Evolutionary conservation across 306 rosid genomes (phyloP), one percentile per base, ranked within the genome.

Genomic region (Gleditsia sinensis): DNA sequence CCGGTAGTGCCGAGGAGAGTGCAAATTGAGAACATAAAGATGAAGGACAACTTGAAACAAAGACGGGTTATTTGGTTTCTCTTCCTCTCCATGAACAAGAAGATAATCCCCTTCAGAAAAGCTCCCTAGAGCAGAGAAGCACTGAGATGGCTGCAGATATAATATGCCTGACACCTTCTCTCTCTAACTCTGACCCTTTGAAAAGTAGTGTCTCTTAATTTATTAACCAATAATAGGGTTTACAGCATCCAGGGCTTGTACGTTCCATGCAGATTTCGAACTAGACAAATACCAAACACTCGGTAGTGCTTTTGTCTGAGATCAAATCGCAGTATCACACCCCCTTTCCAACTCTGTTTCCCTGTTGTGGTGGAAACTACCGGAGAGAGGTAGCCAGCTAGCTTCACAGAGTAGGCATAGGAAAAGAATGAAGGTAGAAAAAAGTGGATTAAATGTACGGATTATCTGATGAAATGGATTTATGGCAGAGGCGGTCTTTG

Each of bases 1-100:
- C 21, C n/a, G n/a, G n/a, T 10, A 10, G 48, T 57, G 87, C 33
- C 77, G 80, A 88, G 58, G 43, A 59, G 7, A 43, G 85, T 67
- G 46, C 36, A 85, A 80, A 84, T 60, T 81, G 85, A 82, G 83
- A 84, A 73, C 61, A 74, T 1, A 72, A 73, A 30, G 75, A 57
- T 40, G 13, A 12, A 73, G 72, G 20, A 58, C 48, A 76, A 7
- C 54, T 13, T 78, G 85, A 24, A 71, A 61, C 59, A 51, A 9
- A 85, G 43, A 32, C 61, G 58, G 71, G 53, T 75, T 71, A n/a
- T n/a, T 57, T 86, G 64, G 51, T 79, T 78, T 71, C 81, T 77
- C 74, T 82, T 85, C 78, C 78, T 78, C 92, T 89, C 98, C 98
- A 94, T 93, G 77, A 76, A 83, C 66, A 83, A 73, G 25, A 69